phyloP scores from a whole-genome alignment of 164 flowering plant species.

The Vitis vinifera region ASM3070453v1 NC_081808.1:24430501-24431000 shows the following conservation, averaged over 20 bases:
- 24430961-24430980: neutral
- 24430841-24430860: constrained; percentile 12
- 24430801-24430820: constrained; percentile 51
- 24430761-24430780: constrained; percentile 36
- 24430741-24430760: neutral
- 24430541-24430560: constrained; percentile 9
- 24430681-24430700: too few relatives aligned
- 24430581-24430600: constrained; percentile 7
- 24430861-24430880: constrained; percentile 4
- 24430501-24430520: neutral
- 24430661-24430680: neutral
- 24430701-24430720: neutral
- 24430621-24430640: constrained; percentile 5
- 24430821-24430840: constrained; percentile 48
- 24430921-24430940: constrained; percentile 33
- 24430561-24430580: neutral
- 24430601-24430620: neutral
- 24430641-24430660: constrained; percentile 24
- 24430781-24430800: constrained; percentile 72
- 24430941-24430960: constrained; percentile 9
- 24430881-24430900: constrained; percentile 37
- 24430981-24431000: neutral
- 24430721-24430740: neutral
- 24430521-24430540: neutral
- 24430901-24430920: constrained; percentile 29